Conservation (phyloP, 179 eudicot genomes). For the Beta corolliflora region DNA sequence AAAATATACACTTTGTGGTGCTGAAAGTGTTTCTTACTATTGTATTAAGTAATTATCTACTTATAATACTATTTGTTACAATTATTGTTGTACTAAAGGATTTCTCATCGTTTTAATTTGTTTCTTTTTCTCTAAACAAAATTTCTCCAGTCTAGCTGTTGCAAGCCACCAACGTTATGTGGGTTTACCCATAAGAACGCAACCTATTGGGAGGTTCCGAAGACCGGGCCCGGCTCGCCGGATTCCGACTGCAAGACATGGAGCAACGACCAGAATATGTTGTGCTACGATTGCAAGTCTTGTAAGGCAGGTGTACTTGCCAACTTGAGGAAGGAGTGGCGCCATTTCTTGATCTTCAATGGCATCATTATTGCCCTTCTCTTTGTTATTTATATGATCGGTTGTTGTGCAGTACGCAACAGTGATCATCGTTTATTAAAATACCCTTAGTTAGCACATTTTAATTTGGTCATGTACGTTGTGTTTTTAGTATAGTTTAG, state of each 20-base stretch:
- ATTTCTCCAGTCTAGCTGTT: constrained; percentile 52
- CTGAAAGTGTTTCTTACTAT: too few relatives aligned
- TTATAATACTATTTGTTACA: too few relatives aligned
- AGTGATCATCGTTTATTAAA: neutral
- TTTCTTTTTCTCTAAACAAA: neutral
- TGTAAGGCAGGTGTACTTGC: constrained; percentile 63
- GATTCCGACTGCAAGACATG: constrained; percentile 53
- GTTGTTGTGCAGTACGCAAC: constrained; percentile 7
- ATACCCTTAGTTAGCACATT: neutral
- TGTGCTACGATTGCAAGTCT: constrained; percentile 59
- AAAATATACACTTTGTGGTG: too few relatives aligned
- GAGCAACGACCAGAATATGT: constrained; percentile 43
- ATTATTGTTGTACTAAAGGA: neutral
- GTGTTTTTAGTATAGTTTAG: neutral
- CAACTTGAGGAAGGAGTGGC: constrained; percentile 51
- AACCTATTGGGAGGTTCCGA: constrained; percentile 49
- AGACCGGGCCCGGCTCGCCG: constrained; percentile 20
- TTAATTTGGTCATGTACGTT: neutral
- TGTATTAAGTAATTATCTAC: neutral
- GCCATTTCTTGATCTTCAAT: constrained; percentile 40
- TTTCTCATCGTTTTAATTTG: too few relatives aligned
- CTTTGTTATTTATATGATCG: constrained; percentile 35
- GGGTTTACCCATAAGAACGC: constrained; percentile 46
- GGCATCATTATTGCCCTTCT: constrained; percentile 36
- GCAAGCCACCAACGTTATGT: constrained; percentile 64